phyloP scores from a whole-genome alignment of 192 early-diverging fungal genomes.

The Funneliformis geosporum region DNA sequence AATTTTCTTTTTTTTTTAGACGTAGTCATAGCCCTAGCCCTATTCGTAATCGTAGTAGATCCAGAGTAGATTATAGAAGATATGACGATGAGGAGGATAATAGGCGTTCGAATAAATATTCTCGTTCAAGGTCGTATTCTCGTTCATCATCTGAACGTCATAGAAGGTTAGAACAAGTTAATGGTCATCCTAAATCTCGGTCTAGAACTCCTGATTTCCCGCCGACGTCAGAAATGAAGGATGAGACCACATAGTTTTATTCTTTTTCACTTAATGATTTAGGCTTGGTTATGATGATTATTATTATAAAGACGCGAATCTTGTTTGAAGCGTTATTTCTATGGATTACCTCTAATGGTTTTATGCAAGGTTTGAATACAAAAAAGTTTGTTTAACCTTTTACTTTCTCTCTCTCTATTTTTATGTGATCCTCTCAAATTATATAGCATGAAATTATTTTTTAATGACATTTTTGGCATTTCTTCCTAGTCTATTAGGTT shows the following conservation, averaged over 20 bases:
- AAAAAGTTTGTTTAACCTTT: not conserved
- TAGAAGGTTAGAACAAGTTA: constrained; percentile 16
- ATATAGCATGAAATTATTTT: not conserved
- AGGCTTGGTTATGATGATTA: not conserved
- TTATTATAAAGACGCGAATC: not conserved
- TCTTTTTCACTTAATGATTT: not conserved
- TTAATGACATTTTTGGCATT: not conserved
- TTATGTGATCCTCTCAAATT: not conserved
- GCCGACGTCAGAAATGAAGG: not conserved
- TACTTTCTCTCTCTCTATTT: too few species aligned
- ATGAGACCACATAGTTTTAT: constrained; percentile 1
- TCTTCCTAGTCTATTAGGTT: not conserved
- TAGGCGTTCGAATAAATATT: constrained; percentile 4
- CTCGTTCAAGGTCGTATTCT: constrained; percentile 11
- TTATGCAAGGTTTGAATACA: not conserved
- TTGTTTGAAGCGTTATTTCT: not conserved
- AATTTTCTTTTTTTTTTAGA: constrained; percentile 9
- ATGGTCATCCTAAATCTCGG: constrained; percentile 29
- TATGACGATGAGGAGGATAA: constrained; percentile 14
- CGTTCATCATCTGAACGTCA: constrained; percentile 4
- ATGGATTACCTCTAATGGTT: not conserved
- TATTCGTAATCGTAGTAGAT: constrained; percentile 8
- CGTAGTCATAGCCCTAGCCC: constrained; percentile 18
- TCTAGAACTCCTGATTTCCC: not conserved
- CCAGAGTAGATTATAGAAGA: not conserved